Conservation (phyloP, 2,329 filamentous ascomycete genomes). For the Magnaporthiopsis incrustans region DNA sequence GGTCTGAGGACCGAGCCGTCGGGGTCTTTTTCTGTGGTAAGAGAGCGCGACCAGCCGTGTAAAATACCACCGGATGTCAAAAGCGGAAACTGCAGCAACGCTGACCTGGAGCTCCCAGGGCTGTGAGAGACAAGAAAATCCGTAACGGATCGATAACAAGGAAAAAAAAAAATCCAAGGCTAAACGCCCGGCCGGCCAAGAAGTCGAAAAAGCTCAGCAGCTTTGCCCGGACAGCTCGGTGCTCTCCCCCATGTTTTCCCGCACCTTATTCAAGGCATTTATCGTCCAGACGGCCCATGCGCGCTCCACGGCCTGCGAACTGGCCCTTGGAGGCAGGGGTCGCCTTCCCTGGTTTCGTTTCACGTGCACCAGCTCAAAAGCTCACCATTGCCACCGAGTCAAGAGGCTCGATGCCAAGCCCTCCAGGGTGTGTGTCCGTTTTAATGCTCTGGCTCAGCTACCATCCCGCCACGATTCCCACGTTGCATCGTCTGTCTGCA, state of each 20-base stretch:
- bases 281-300: not conserved
- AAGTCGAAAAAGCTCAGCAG: not conserved
- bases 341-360: not conserved
- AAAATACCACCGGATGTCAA: no score
- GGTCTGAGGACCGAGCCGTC: not conserved
- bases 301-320: not conserved
- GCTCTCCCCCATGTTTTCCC: not conserved
- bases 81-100: no score
- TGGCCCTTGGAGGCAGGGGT: not conserved
- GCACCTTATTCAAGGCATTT: not conserved
- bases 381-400: not conserved
- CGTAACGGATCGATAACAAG: no score
- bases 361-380: not conserved
- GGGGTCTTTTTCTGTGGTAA: not conserved
- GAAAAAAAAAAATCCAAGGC: no score
- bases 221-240: not conserved
- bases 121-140: no score
- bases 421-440: not conserved
- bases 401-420: not conserved
- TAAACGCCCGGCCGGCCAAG: not conserved
- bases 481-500: not conserved
- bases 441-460: no score
- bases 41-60: not conserved
- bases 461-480: no score
- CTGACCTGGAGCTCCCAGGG: not conserved